These are phyloP conservation scores for Debaryomyces maramus DNA, from an alignment of 805 yeast species.

Conservation along the genomic window DNA sequence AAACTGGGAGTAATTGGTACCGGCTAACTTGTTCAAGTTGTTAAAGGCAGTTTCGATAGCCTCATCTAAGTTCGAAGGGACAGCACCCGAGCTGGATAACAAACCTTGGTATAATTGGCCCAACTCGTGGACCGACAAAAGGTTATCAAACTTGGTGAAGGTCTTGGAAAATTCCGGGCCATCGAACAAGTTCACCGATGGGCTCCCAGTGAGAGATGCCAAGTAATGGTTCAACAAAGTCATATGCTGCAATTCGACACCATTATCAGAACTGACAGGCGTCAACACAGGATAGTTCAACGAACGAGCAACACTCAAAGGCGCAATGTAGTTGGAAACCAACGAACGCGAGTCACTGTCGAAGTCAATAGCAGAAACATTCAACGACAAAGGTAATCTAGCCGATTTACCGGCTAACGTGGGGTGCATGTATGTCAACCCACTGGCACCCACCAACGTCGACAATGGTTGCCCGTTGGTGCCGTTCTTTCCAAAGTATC, in stretches of 20 bases:
- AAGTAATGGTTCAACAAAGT: slow-evolving; percentile 64
- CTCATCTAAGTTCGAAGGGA: slow-evolving; percentile 30
- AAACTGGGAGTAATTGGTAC: slow-evolving; percentile 57
- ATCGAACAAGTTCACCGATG: slow-evolving; percentile 75
- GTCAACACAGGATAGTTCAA: slow-evolving; percentile 68
- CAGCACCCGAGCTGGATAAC: slow-evolving; percentile 20
- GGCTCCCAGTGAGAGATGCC: slow-evolving; percentile 48
- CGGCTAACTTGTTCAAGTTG: slow-evolving; percentile 53
- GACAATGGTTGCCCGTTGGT: slow-evolving; percentile 38
- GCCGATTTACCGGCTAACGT: slow-evolving; percentile 43
- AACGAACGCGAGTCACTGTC: slow-evolving; percentile 52
- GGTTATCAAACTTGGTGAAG: slow-evolving; percentile 46
- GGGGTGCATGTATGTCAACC: slow-evolving; percentile 68
- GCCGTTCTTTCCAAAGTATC: slow-evolving; percentile 50
- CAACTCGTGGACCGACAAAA: slow-evolving; percentile 44
- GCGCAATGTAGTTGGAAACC: slow-evolving; percentile 62
- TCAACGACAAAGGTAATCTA: slow-evolving; percentile 61
- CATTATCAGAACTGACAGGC: slow-evolving; percentile 52
- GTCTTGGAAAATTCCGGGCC: slow-evolving; percentile 66
- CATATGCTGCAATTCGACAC: slow-evolving; percentile 63
- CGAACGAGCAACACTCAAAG: slow-evolving; percentile 60
- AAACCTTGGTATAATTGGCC: slow-evolving; percentile 40
- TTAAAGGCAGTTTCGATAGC: slow-evolving; percentile 48
- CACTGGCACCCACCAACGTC: slow-evolving; percentile 64
- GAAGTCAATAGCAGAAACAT: slow-evolving; percentile 76